Conservation (phyloP, 176 grass and related monocot species). For the Aegilops bicornis region DNA sequence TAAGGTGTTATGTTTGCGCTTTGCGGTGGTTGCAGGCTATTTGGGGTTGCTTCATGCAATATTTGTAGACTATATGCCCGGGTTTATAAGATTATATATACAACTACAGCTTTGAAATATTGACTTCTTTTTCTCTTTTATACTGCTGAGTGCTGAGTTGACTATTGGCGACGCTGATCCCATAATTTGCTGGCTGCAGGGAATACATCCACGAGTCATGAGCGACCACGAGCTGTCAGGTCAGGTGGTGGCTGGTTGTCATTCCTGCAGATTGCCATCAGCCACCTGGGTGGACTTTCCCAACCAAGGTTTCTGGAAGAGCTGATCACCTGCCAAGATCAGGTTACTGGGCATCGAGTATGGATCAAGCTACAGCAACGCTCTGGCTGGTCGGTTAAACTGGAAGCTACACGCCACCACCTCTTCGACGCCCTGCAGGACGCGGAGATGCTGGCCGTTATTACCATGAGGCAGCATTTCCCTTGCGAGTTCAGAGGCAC, state of each 20-base stretch:
- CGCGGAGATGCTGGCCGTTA: background rate
- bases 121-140: background rate
- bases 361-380: background rate
- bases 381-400: background rate
- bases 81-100: no score
- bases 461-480: background rate
- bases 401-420: background rate
- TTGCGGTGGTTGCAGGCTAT: no score
- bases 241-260: background rate
- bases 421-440: conserved; percentile 1
- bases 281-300: background rate
- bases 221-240: background rate
- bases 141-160: background rate
- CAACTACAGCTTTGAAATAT: background rate
- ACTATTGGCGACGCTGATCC: background rate
- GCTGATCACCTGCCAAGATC: background rate
- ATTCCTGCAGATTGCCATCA: background rate
- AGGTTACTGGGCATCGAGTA: background rate
- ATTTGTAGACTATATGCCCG: no score
- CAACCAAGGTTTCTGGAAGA: background rate
- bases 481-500: background rate
- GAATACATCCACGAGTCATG: background rate
- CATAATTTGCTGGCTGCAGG: background rate
- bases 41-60: no score
- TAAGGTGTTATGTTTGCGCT: no score